These are phyloP conservation scores for Erysimum cheiri DNA, from an alignment of 441 rosid genomes.

Conservation along the genomic window DNA sequence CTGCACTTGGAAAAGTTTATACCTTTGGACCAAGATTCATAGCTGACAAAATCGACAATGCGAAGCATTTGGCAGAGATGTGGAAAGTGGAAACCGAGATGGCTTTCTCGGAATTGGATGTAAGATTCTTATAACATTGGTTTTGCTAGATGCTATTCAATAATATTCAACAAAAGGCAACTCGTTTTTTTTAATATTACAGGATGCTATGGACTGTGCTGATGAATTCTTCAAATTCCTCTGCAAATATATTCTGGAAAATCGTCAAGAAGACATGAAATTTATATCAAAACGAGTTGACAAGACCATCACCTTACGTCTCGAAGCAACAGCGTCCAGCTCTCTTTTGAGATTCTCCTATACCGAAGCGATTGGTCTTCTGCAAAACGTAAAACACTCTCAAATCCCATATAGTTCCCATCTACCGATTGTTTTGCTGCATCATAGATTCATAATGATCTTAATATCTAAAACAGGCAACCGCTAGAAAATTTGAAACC, in stretches of 20 bases:
- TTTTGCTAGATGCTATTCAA: background rate
- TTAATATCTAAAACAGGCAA: conserved; percentile 49
- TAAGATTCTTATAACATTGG: conserved; percentile 36
- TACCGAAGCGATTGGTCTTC: conserved; percentile 58
- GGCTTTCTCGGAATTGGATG: conserved; percentile 84
- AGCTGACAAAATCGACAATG: conserved; percentile 57
- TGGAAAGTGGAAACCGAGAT: conserved; percentile 85
- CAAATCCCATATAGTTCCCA: background rate
- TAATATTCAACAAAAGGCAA: conserved; percentile 5
- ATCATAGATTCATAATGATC: conserved; percentile 24
- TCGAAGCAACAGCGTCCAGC: conserved; percentile 52
- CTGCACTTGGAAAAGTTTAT: conserved; percentile 89
- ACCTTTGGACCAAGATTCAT: conserved; percentile 80
- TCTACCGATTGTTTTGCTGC: conserved; percentile 4
- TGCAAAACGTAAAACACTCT: conserved; percentile 57
- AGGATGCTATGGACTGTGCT: conserved; percentile 88
- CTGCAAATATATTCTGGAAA: conserved; percentile 72
- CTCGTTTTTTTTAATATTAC: conserved; percentile 39
- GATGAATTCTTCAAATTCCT: conserved; percentile 73
- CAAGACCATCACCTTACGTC: conserved; percentile 54
- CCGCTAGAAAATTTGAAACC: conserved; percentile 55
- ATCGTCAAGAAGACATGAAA: conserved; percentile 68
- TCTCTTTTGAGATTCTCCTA: conserved; percentile 62
- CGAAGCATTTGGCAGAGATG: conserved; percentile 72
- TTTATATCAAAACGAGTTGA: conserved; percentile 70